A percentile compares a stretch with the other conserved stretches of the same genome.
These are phyloP conservation scores for Apiospora malaysiana DNA, from an alignment of 2,329 filamentous ascomycete species.

Conservation along the genomic window DNA sequence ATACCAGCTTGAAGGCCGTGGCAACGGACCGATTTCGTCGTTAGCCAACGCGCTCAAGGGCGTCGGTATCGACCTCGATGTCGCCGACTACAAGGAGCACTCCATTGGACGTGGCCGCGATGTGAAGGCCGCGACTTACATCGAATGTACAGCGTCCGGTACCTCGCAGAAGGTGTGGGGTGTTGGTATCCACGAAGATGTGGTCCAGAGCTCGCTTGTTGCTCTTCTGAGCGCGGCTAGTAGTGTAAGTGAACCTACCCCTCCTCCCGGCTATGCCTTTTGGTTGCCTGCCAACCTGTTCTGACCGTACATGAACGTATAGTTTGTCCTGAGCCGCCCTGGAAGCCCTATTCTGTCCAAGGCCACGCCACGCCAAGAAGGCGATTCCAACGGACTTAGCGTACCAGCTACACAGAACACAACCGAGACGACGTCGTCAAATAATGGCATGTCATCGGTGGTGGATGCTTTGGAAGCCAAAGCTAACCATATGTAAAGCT, in stretches of 20 bases:
- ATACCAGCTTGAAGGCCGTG: conserved; percentile 77
- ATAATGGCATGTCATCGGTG: conserved; percentile 32
- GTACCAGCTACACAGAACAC: background rate
- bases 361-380: conserved; percentile 54
- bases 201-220: conserved; percentile 86
- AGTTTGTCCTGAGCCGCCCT: conserved; percentile 77
- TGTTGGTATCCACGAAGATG: conserved; percentile 90
- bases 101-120: conserved; percentile 81
- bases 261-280: too few species aligned
- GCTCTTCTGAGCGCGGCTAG: conserved; percentile 85
- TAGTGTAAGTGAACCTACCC: conserved; percentile 66
- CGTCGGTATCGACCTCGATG: conserved; percentile 85
- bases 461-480: conserved; percentile 26
- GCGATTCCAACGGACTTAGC: conserved; percentile 38
- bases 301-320: conserved; percentile 19
- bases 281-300: background rate
- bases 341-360: conserved; percentile 71
- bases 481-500: conserved; percentile 18
- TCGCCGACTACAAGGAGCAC: conserved; percentile 96
- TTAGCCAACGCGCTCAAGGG: conserved; percentile 80
- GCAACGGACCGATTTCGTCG: conserved; percentile 90
- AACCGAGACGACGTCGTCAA: background rate
- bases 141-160: conserved; percentile 78
- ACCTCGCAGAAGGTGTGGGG: conserved; percentile 82
- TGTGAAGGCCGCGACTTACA: conserved; percentile 94